Base-by-base conservation (phyloP, 768 basidiomycete genomes). In the Piloderma croceum region DNA sequence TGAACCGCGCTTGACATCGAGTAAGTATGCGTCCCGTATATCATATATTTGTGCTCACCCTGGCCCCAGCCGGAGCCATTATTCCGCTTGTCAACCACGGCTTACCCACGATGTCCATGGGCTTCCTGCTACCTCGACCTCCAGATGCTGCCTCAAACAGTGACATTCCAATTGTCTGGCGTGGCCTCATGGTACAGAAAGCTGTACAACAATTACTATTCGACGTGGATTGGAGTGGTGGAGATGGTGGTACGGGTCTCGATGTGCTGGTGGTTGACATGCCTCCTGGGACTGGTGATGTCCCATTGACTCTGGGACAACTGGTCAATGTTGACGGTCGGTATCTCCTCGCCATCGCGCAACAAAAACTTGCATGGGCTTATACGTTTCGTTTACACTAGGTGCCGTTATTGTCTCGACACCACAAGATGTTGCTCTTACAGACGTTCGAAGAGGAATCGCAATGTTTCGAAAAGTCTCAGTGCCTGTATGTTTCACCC, bases 161-260 rank as follows among this genome's bases (percentile, higher is more conserved):
- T 24, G 90, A 93, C 55, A 79, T 81, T 0, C 82, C 92, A 0
- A 73, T 97, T 23, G 89, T 94, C 22, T 99, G 94, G 94, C 75
- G 94, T 19, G 94, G 94, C 3, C 74, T 96, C 17, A 98, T 97
- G 94, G 94, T 97, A 1, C 92, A 94, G 64, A 97, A 97, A 56
- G 92, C 93, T 19, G 90, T 93, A 0, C 93, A 97, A 58, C 93
- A 97, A 57, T 71, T 98, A 0, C 73, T 97, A 1, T 97, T 99
- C 53, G 91, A 97, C 49, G 90, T 96, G 5, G 93, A 97, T 58
- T 97, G 94, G 93, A 50, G 44, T 22, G 56, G 65, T 12, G 59
- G 60, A 5, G 58, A 53, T 9, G 67, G 67, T 2, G 66, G 65
- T 4, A 64, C 59, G 0, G 77, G 76, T 3, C 63, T 97, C 22